Evolutionary conservation across 2,329 filamentous ascomycete species (phyloP).

Genomic region (Paraphoma sp.): DNA sequence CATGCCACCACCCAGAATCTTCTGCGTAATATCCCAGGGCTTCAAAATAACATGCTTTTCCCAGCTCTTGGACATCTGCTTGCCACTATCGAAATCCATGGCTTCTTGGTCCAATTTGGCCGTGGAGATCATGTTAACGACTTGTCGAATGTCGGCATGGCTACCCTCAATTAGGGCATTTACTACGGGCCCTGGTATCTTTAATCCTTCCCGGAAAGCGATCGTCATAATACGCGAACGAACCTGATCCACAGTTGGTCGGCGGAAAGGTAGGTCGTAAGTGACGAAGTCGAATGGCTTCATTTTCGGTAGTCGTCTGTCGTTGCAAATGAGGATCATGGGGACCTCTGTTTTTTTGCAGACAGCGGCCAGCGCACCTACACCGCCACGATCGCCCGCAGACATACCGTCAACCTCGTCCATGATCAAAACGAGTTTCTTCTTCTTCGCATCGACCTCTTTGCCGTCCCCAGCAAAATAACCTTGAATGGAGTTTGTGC

Average conservation of each 20-base stretch:
- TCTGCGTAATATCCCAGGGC: slow-evolving; percentile 96
- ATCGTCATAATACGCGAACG: slow-evolving; percentile 94
- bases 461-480: slow-evolving; percentile 88
- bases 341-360: slow-evolving; percentile 96
- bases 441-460: slow-evolving; percentile 79
- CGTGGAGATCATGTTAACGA: slow-evolving; percentile 98
- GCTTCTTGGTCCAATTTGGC: slow-evolving; percentile 83
- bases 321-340: slow-evolving; percentile 97
- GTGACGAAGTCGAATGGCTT: slow-evolving; percentile 91
- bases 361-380: slow-evolving; percentile 90
- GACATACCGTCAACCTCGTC: slow-evolving; percentile 99
- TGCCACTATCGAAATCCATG: slow-evolving; percentile 85
- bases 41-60: slow-evolving; percentile 97
- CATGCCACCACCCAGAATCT: slow-evolving; percentile 86
- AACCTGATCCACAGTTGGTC: slow-evolving; percentile 90
- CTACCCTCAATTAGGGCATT: slow-evolving; percentile 95
- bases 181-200: slow-evolving; percentile 80
- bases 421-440: slow-evolving; percentile 97
- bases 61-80: slow-evolving; percentile 96
- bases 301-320: slow-evolving; percentile 93
- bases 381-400: slow-evolving; percentile 91
- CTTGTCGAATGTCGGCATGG: slow-evolving; percentile 93
- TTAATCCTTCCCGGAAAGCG: slow-evolving; percentile 88
- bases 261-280: slow-evolving; percentile 84
- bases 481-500: slow-evolving; percentile 89